Base-by-base conservation (phyloP, 202 grass and related monocot genomes). In the Schoenoplectus triqueter region DNA sequence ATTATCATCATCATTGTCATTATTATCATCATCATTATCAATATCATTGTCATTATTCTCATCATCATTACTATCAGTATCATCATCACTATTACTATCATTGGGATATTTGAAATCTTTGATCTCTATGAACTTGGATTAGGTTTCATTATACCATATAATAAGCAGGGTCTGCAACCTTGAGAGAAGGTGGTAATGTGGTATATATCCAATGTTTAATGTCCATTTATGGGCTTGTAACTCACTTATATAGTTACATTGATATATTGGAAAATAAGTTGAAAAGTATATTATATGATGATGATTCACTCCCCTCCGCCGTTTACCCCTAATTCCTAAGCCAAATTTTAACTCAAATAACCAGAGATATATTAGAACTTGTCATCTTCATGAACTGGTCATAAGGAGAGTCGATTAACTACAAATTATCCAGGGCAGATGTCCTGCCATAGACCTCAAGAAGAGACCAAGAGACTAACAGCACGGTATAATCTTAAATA, bases 141-240 rank as follows among this genome's bases (percentile, higher is more conserved):
- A 31, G 31, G 31, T 31, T 31, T 31, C 31, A 31, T 31, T 31
- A 31, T 31, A 31, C 31, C 31, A 31, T 31, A 31, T 0, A 73
- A 78, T 44, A 44, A 44, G 14, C 55, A 79, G 22, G 11, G 22
- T 56, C 22, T 7, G 19, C 13, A 40, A 66, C 64, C 64, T 42
- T 11, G 3, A 2, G 2, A 68, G 66, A 6, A 48, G 44, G 5
- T 71, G 44, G 66, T 69, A 69, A 14, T 14, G 14, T 71, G 42
- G 68, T 71, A n/a, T 74, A 74, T 74, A 74, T 74, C 48, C 18
- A 74, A 74, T 22, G 6, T 52, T 31, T 51, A 74, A 41, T 54
- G 54, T 55, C 5, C 50, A 57, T 41, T 78, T 57, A 55, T 39
- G 50, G 9, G 10, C 49, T 55, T 55, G 59, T 56, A 40, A 22